Evolutionary conservation across 441 rosid species (phyloP).

Genomic region (Flueggea neowawraea): DNA sequence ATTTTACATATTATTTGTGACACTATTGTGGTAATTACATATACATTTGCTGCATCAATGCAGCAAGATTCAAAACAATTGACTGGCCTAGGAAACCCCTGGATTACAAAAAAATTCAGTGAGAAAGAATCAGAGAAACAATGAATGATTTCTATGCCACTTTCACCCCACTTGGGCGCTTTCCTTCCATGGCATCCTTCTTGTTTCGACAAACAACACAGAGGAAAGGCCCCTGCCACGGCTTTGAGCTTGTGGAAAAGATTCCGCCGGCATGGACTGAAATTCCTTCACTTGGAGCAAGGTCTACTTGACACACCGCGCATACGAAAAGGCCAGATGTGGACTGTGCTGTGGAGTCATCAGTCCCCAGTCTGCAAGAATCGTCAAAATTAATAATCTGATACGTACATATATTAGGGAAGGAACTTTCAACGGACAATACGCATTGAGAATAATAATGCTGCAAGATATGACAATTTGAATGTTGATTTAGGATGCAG

Average conservation of each 20-base stretch:
- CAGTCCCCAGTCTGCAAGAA: slow-evolving; percentile 61
- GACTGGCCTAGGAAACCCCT: slow-evolving; percentile 17
- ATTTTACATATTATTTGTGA: slow-evolving; percentile 25
- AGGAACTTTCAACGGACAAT: not conserved
- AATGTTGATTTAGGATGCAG: no score
- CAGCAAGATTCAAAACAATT: slow-evolving; percentile 20
- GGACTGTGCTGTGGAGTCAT: slow-evolving; percentile 33
- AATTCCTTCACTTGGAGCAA: slow-evolving; percentile 70
- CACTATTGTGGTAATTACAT: slow-evolving; percentile 17
- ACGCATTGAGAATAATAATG: not conserved
- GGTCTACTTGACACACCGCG: slow-evolving; percentile 74
- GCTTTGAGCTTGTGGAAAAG: slow-evolving; percentile 64
- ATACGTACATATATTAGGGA: not conserved
- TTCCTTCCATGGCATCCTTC: slow-evolving; percentile 96
- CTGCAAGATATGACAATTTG: no score
- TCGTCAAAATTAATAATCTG: not conserved
- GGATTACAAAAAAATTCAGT: slow-evolving; percentile 10
- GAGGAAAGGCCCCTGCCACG: slow-evolving; percentile 94
- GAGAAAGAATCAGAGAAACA: slow-evolving; percentile 32
- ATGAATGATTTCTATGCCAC: slow-evolving; percentile 34
- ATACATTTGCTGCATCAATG: slow-evolving; percentile 27
- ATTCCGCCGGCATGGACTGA: slow-evolving; percentile 81
- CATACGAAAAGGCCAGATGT: slow-evolving; percentile 65
- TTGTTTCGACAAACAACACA: slow-evolving; percentile 66
- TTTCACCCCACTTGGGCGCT: slow-evolving; percentile 68